A percentile compares a stretch with the other conserved stretches of the same genome.
phyloP scores from a whole-genome alignment of 75 land plant genomes.

The Pseudotsuga menziesii region DNA sequence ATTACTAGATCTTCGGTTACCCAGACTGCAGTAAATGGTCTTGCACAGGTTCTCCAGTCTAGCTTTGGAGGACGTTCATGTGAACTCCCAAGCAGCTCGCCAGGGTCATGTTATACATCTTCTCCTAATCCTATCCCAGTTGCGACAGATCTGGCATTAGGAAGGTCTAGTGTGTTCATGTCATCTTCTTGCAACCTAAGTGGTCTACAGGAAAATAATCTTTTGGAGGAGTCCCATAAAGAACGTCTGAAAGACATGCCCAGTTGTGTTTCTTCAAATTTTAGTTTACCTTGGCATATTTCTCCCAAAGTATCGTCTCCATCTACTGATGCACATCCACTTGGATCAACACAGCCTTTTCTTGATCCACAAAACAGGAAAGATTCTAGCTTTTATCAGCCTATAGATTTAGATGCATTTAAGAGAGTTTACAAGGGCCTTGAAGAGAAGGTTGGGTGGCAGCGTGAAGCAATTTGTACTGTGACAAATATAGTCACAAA shows the following conservation, averaged over 20 bases:
- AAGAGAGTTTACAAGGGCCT: constrained; percentile 73
- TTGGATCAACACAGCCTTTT: constrained; percentile 7
- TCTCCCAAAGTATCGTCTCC: background rate
- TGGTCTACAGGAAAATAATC: background rate
- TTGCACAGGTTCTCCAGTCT: background rate
- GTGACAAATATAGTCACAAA: constrained; percentile 55
- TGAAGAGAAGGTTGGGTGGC: constrained; percentile 73
- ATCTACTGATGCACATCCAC: constrained; percentile 5
- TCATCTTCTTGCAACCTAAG: background rate
- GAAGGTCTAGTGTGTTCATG: constrained; percentile 17
- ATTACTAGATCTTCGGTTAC: background rate
- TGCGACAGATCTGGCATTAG: constrained; percentile 66
- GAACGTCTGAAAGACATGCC: constrained; percentile 26
- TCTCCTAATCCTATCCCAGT: constrained; percentile 38
- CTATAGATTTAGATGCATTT: constrained; percentile 43
- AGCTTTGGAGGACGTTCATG: constrained; percentile 1
- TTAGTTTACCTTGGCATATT: constrained; percentile 8
- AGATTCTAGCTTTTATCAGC: constrained; percentile 2
- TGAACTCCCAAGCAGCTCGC: constrained; percentile 5
- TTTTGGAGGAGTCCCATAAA: constrained; percentile 18
- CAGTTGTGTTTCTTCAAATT: constrained; percentile 31
- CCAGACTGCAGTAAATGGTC: background rate
- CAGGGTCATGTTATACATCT: background rate
- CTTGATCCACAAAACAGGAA: background rate
- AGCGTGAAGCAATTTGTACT: constrained; percentile 58